Evolutionary conservation across 495 filamentous ascomycete genomes (phyloP), one percentile per base, ranked within the genome.

Genomic region (Xylaria grammica): DNA sequence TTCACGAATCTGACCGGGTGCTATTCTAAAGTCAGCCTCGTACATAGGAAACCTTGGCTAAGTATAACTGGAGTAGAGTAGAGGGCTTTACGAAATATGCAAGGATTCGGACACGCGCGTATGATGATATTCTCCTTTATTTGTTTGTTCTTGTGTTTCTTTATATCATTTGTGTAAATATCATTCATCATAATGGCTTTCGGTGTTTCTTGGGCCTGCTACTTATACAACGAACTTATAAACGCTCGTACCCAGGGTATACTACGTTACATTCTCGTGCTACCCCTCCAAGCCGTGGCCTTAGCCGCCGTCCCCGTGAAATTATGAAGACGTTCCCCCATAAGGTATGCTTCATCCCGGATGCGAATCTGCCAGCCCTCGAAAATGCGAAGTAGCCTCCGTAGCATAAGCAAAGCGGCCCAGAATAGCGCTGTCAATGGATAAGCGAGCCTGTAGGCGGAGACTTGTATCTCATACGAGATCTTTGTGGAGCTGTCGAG

Each of bases 291-390:
- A 3, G 61, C 22, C 60, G 72, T 36, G 48, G 65, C 55, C 54
- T 73, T 72, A 0, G 61, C 60, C 3, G 68, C 61, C 20, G 71
- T 53, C 0, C 66, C 66, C 54, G 79, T 72, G 64, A 95, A 95
- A 73, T 97, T 97, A 73, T 97, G 94, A 65, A 99, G 78, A 34
- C 93, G 80, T 79, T 98, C 93, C 2, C 95, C 95, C 70, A 97
- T 95, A 66, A 98, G 79, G 71, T 98, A 99, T 8, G 96, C 94
- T 76, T 99, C 95, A 72, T 99, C 95, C 34, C 90, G 79, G 52
- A 99, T 93, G 67, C 86, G 87, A 70, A 87, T 83, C 72, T 90
- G 87, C 95, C 95, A 99, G 45, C 84, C 80, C 26, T 86, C 83
- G 63, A 94, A 84, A 34, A 89, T 78, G 45, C 84, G 85, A 42